Conservation (phyloP, 257 asterid genomes). For the Ocimum tenuiflorum region DNA sequence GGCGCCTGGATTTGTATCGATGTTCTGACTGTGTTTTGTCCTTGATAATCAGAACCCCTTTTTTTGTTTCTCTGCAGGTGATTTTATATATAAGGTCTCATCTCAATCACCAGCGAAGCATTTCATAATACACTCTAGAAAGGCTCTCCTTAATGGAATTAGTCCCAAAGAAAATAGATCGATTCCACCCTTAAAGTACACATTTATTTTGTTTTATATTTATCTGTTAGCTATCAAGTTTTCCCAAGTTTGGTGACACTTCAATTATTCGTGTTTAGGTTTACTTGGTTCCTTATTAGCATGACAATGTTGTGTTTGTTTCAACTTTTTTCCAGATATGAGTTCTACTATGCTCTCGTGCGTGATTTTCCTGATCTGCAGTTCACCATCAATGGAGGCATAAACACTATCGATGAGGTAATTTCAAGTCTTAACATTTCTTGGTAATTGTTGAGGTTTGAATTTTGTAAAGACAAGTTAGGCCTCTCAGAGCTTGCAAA, state of each 20-base stretch:
- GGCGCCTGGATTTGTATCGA: constrained; percentile 14
- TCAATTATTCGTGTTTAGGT: no score
- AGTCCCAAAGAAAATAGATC: constrained; percentile 86
- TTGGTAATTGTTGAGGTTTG: no score
- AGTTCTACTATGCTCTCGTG: constrained; percentile 85
- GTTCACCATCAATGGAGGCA: constrained; percentile 93
- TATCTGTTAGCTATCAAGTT: no score
- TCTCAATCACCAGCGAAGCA: constrained; percentile 88
- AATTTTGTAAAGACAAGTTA: no score
- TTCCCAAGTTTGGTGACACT: no score
- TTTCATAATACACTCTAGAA: constrained; percentile 86
- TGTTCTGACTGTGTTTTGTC: constrained; percentile 7
- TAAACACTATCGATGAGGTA: no score
- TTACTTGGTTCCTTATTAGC: constrained; percentile 7
- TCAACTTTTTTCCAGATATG: constrained; percentile 52
- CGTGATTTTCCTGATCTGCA: constrained; percentile 93
- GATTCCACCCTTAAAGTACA: constrained; percentile 87
- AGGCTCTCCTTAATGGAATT: constrained; percentile 92
- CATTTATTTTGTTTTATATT: neutral
- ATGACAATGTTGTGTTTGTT: constrained; percentile 1
- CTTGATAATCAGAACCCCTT: neutral
- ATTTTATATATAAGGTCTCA: constrained; percentile 83
- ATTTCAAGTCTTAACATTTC: no score
- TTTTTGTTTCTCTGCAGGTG: constrained; percentile 55
- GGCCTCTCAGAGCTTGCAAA: no score